Conservation (phyloP, 1,284 basidiomycete genomes). For the Pascua sp. region DNA sequence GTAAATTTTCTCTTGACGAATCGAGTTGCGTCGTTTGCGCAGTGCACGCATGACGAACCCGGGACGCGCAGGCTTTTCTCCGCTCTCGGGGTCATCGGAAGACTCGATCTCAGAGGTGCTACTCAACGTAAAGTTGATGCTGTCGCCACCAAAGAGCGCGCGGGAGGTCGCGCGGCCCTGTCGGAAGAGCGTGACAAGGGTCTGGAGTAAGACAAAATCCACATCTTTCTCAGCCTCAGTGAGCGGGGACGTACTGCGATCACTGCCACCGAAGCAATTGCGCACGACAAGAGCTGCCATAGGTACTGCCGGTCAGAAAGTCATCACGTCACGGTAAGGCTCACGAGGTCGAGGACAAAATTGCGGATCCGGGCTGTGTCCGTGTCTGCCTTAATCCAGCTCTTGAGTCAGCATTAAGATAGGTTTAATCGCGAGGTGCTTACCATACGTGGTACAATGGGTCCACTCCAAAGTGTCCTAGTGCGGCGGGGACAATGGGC, state of each 20-base stretch:
- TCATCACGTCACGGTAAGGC: no score
- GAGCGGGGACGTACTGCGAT: conserved; percentile 12
- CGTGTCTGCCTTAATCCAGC: conserved; percentile 12
- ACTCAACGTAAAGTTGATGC: conserved; percentile 15
- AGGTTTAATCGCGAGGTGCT: neutral
- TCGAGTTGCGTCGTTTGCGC: neutral
- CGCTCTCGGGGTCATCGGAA: conserved; percentile 18
- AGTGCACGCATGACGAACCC: neutral
- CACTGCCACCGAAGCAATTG: conserved; percentile 23
- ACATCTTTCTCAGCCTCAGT: neutral
- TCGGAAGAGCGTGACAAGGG: conserved; percentile 26
- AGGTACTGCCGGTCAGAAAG: conserved; percentile 17
- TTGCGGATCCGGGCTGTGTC: conserved; percentile 13
- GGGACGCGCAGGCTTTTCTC: conserved; percentile 17
- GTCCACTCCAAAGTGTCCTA: conserved; percentile 21
- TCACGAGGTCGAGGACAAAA: conserved; percentile 22
- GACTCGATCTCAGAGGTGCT: conserved; percentile 4
- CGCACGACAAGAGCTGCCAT: conserved; percentile 30
- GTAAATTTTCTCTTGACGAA: neutral
- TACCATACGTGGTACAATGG: conserved; percentile 12
- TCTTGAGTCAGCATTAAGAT: neutral
- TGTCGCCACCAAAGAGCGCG: conserved; percentile 19
- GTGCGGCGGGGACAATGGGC: conserved; percentile 16
- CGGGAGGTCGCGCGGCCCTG: conserved; percentile 25
- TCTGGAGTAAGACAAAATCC: conserved; percentile 9